Percentiles rank a stretch among this genome's conserved stretches.
Evolutionary conservation across 2,329 filamentous ascomycete genomes (phyloP).

Genomic region (Hypoxylon sp.): DNA sequence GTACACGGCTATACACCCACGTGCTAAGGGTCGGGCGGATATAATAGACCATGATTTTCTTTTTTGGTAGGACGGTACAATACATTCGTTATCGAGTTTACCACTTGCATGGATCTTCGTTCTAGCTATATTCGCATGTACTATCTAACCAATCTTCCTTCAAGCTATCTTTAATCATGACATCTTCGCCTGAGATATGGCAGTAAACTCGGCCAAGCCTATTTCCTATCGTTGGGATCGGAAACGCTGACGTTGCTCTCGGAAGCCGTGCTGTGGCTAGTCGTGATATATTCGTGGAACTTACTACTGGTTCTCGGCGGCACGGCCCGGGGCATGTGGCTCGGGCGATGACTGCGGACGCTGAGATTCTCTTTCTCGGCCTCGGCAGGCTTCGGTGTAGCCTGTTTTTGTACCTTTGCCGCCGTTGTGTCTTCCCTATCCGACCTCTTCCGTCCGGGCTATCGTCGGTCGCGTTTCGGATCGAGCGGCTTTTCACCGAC

Average conservation of each 20-base stretch:
- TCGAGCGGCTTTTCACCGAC: neutral
- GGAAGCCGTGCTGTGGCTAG: neutral
- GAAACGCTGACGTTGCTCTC: neutral
- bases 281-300: neutral
- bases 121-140: constrained; percentile 1
- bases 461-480: neutral
- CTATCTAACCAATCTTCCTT: neutral
- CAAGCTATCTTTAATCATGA: neutral
- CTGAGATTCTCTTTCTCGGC: neutral
- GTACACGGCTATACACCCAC: constrained; percentile 4
- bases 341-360: neutral
- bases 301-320: constrained; percentile 13
- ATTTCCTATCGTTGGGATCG: neutral
- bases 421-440: neutral
- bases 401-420: neutral
- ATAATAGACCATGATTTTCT: constrained; percentile 19
- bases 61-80: constrained; percentile 4
- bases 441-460: too few species aligned
- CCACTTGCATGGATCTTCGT: neutral
- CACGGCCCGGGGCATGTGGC: neutral
- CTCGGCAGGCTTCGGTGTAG: neutral
- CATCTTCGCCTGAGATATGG: neutral
- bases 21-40: neutral
- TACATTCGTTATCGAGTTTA: neutral
- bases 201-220: too few species aligned